Conservation (phyloP, 176 grass and related monocot genomes). For the Phoenix dactylifera region DNA sequence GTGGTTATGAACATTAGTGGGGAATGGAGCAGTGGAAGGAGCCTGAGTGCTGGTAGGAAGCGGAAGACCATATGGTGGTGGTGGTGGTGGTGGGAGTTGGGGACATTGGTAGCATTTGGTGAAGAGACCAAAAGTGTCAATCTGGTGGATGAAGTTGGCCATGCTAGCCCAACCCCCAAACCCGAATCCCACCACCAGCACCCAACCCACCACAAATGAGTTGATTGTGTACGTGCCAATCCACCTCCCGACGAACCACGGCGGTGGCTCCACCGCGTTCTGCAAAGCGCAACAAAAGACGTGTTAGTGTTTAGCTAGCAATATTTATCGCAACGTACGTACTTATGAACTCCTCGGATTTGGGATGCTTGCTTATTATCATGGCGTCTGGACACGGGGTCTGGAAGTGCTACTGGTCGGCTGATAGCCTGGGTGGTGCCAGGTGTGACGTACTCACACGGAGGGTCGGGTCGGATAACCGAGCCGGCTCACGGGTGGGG, state of each 20-base stretch:
- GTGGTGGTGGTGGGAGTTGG: background rate
- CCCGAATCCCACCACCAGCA: background rate
- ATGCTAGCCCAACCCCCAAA: conserved; percentile 3
- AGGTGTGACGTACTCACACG: too few relatives aligned
- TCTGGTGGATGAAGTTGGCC: conserved; percentile 3
- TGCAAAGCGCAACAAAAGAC: background rate
- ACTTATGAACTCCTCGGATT: too few relatives aligned
- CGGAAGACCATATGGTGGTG: conserved; percentile 3
- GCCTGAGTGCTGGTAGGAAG: conserved; percentile 5
- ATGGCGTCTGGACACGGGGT: too few relatives aligned
- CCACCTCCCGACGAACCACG: background rate
- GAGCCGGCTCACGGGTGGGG: too few relatives aligned
- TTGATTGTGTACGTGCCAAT: conserved; percentile 1
- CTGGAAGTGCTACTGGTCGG: too few relatives aligned
- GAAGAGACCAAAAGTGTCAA: conserved; percentile 1
- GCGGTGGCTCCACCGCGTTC: background rate
- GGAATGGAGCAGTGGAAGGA: conserved; percentile 18
- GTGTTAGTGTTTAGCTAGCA: too few relatives aligned
- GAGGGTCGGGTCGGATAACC: too few relatives aligned
- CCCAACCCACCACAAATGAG: conserved; percentile 1
- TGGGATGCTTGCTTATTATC: too few relatives aligned
- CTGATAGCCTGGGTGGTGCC: too few relatives aligned
- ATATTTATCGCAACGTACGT: too few relatives aligned
- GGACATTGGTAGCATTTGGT: conserved; percentile 1
- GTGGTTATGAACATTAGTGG: conserved; percentile 21